Percentiles rank a stretch among this genome's conserved stretches.
phyloP scores from a whole-genome alignment of 2,329 filamentous ascomycete species.

The Colletotrichum graminicola region DNA sequence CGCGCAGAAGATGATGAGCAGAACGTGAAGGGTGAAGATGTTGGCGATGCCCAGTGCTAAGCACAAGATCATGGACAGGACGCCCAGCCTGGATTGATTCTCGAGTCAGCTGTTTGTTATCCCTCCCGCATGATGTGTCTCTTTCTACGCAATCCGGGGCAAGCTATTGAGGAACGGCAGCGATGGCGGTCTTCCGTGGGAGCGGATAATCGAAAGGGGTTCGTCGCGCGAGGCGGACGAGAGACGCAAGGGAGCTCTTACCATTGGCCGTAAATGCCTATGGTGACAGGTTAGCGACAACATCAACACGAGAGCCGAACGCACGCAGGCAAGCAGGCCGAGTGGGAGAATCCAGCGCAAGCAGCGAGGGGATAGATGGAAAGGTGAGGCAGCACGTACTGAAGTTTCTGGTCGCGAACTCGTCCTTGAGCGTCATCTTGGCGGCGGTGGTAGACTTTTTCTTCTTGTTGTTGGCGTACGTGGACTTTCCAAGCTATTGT shows the following conservation, averaged over 20 bases:
- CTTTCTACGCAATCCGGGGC: not conserved
- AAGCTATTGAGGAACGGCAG: not conserved
- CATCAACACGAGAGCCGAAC: not conserved
- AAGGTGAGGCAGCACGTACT: slow-evolving; percentile 65
- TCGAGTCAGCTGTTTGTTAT: slow-evolving; percentile 42
- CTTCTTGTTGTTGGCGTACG: slow-evolving; percentile 36
- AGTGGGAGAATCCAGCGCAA: not conserved
- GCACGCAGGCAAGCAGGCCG: not conserved
- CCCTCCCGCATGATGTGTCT: not conserved
- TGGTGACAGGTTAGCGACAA: slow-evolving; percentile 50
- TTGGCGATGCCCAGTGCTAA: slow-evolving; percentile 77
- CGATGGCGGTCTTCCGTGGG: not conserved
- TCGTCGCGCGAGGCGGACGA: not conserved
- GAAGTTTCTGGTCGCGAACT: slow-evolving; percentile 80
- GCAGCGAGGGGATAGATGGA: slow-evolving; percentile 35
- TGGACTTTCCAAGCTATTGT: slow-evolving; percentile 39
- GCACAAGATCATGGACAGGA: slow-evolving; percentile 78
- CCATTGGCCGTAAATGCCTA: slow-evolving; percentile 84
- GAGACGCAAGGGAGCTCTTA: slow-evolving; percentile 57
- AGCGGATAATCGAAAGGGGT: not conserved
- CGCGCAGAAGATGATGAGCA: slow-evolving; percentile 65
- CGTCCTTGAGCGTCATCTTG: slow-evolving; percentile 78
- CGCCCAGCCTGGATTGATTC: slow-evolving; percentile 69
- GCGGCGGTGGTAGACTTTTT: slow-evolving; percentile 41
- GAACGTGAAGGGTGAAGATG: slow-evolving; percentile 67